Conservation (phyloP, 139 green algal species). For the Chlamydomonas incerta region DNA sequence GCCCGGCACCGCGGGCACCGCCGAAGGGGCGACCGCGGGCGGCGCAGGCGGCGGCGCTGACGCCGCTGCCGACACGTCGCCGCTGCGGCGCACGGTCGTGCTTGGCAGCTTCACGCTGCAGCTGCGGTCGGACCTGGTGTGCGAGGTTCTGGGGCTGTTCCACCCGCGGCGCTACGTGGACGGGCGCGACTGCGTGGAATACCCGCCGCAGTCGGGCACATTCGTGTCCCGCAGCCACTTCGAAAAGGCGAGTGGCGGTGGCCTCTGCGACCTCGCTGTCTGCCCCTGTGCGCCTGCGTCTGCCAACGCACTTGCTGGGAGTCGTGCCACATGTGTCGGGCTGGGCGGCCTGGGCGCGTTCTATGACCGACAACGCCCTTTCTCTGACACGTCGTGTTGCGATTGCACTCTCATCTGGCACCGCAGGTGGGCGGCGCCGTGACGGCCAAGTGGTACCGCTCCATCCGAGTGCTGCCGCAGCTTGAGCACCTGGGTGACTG, state of each 20-base stretch:
- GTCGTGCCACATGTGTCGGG: too few relatives aligned
- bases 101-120: background rate
- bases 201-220: background rate
- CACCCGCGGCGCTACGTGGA: slow-evolving; percentile 12
- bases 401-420: too few relatives aligned
- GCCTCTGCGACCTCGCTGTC: too few relatives aligned
- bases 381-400: too few relatives aligned
- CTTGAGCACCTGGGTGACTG: slow-evolving; percentile 28
- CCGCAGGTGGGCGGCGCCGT: slow-evolving; percentile 1
- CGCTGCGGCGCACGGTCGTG: background rate
- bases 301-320: background rate
- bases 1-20: background rate
- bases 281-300: too few relatives aligned
- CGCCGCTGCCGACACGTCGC: background rate
- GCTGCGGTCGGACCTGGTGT: background rate
- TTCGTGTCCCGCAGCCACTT: slow-evolving; percentile 22
- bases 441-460: slow-evolving; percentile 48
- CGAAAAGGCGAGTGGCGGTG: slow-evolving; percentile 28
- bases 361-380: too few relatives aligned
- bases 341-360: too few relatives aligned
- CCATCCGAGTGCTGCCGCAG: slow-evolving; percentile 49
- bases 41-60: background rate
- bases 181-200: slow-evolving; percentile 1
- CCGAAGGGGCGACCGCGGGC: background rate
- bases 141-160: slow-evolving; percentile 14